Evolutionary conservation across 75 land plant genomes (phyloP).

Genomic region (Pinus albicaulis): DNA sequence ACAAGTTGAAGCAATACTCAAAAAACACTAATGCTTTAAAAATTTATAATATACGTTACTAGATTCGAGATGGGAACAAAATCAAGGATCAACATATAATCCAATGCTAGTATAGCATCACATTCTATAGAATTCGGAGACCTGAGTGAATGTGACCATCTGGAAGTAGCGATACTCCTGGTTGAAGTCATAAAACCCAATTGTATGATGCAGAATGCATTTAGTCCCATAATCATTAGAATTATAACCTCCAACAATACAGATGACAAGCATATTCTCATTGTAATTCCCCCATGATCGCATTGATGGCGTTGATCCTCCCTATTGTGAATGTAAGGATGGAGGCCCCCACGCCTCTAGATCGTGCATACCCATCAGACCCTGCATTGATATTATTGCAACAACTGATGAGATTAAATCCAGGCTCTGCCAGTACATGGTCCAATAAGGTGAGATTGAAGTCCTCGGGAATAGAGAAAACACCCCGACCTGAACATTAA

Average conservation of each 20-base stretch:
- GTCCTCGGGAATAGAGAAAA: conserved; percentile 59
- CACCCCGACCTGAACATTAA: conserved; percentile 47
- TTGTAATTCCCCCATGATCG: conserved; percentile 57
- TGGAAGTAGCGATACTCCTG: conserved; percentile 63
- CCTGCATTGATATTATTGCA: conserved; percentile 74
- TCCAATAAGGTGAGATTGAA: conserved; percentile 56
- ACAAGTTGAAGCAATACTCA: no score
- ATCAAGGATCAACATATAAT: no score
- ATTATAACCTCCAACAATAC: conserved; percentile 53
- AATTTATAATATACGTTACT: no score
- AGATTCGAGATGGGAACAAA: no score
- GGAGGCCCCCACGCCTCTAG: conserved; percentile 50
- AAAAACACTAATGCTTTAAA: no score
- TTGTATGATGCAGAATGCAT: conserved; percentile 49
- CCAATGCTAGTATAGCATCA: no score
- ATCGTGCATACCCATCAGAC: conserved; percentile 60
- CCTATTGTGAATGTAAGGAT: conserved; percentile 66
- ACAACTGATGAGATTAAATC: conserved; percentile 39
- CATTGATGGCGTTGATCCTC: conserved; percentile 50
- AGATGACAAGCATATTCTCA: conserved; percentile 47
- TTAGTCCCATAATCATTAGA: conserved; percentile 56
- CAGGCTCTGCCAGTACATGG: conserved; percentile 44
- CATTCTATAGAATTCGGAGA: no score
- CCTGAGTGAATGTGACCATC: conserved; percentile 51
- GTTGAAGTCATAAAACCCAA: conserved; percentile 43